phyloP scores from a whole-genome alignment of 2,329 filamentous ascomycete genomes.

The Incumbomyces delicatus region DNA sequence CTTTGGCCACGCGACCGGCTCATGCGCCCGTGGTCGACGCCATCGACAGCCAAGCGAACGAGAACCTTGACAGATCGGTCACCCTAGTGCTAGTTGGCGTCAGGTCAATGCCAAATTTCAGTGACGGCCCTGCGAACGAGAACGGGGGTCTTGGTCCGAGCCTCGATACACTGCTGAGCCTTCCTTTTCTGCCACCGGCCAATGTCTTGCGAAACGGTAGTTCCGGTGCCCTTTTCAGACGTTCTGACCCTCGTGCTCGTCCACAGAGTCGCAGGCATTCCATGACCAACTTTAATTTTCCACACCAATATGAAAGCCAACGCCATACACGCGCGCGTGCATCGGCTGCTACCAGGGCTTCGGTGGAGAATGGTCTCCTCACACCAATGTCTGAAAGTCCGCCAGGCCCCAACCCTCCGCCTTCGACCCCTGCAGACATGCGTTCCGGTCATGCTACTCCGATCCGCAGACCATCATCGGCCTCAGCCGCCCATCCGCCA shows the following conservation, averaged over 20 bases:
- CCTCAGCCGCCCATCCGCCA: slow-evolving; percentile 33
- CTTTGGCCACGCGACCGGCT: slow-evolving; percentile 21
- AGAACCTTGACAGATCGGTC: slow-evolving; percentile 48
- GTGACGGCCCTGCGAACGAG: slow-evolving; percentile 33
- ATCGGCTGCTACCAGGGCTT: slow-evolving; percentile 1
- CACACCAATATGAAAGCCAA: slow-evolving; percentile 43
- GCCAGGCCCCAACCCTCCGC: slow-evolving; percentile 50
- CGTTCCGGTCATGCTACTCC: slow-evolving; percentile 45
- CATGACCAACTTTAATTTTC: slow-evolving; percentile 42
- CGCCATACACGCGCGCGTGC: slow-evolving; percentile 38
- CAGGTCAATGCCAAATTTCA: slow-evolving; percentile 50
- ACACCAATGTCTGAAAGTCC: slow-evolving; percentile 46
- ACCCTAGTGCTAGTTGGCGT: slow-evolving; percentile 63
- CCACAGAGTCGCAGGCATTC: slow-evolving; percentile 46
- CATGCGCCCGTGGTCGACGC: slow-evolving; percentile 27
- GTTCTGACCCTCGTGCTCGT: slow-evolving; percentile 42
- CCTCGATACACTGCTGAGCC: slow-evolving; percentile 36
- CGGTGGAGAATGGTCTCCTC: slow-evolving; percentile 10
- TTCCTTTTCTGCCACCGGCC: slow-evolving; percentile 36
- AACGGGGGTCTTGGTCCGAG: slow-evolving; percentile 26
- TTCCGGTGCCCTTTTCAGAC: slow-evolving; percentile 42
- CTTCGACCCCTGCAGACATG: slow-evolving; percentile 53
- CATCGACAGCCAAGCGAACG: slow-evolving; percentile 33
- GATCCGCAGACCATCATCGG: slow-evolving; percentile 37
- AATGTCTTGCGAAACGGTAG: slow-evolving; percentile 34